These are phyloP conservation scores for Aspergillus ruber DNA, from an alignment of 2,329 filamentous ascomycete genomes.

Conservation along the genomic window DNA sequence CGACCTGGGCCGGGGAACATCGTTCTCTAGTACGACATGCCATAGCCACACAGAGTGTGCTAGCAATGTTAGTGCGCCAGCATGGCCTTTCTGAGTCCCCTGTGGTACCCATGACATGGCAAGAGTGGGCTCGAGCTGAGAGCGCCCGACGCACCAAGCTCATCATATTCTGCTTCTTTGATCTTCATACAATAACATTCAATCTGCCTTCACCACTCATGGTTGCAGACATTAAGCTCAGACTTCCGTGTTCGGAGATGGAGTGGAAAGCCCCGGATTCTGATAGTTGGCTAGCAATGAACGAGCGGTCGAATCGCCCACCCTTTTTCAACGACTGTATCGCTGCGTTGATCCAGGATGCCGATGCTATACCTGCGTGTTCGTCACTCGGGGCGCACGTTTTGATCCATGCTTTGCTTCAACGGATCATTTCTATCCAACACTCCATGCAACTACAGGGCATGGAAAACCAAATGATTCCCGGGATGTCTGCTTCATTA, in stretches of 20 bases:
- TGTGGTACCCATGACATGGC: conserved; percentile 8
- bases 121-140: conserved; percentile 18
- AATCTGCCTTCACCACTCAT: conserved; percentile 21
- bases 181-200: conserved; percentile 21
- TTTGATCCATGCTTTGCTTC: not conserved
- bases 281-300: not conserved
- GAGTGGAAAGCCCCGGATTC: conserved; percentile 14
- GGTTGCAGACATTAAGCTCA: conserved; percentile 16
- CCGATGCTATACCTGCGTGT: not conserved
- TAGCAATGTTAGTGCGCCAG: not conserved
- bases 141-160: conserved; percentile 20
- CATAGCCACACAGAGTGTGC: not conserved
- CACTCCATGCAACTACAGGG: not conserved
- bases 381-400: not conserved
- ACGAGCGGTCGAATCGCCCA: not conserved
- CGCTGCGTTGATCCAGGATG: not conserved
- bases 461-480: not conserved
- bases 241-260: conserved; percentile 15
- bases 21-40: not conserved
- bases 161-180: conserved; percentile 21
- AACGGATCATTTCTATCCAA: not conserved
- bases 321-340: not conserved
- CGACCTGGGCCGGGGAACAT: not conserved
- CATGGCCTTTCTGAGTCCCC: not conserved
- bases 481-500: not conserved